phyloP scores from a whole-genome alignment of 2,329 filamentous ascomycete species.

The Neospermospora avenae region DNA sequence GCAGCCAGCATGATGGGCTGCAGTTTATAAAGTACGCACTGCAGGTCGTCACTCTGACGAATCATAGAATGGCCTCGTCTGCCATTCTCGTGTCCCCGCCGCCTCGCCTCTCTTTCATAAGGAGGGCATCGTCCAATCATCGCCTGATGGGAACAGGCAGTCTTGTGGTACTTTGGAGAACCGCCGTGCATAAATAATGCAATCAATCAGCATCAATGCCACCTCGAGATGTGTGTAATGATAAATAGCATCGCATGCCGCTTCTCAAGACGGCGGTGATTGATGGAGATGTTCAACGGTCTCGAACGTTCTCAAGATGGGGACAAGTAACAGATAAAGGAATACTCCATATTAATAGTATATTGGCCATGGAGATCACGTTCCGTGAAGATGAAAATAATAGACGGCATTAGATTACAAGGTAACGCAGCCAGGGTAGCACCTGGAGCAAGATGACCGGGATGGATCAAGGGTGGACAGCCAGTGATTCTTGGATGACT shows the following conservation, averaged over 20 bases:
- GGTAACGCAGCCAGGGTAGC: background rate
- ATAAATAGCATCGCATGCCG: too few species aligned
- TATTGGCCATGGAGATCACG: slow-evolving; percentile 1
- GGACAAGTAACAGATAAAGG: too few species aligned
- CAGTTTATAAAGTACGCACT: too few species aligned
- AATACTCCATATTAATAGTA: too few species aligned
- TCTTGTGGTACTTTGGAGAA: background rate
- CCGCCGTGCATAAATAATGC: background rate
- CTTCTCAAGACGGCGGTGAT: too few species aligned
- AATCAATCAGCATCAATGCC: background rate
- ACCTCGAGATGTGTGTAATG: too few species aligned
- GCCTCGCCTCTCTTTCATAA: too few species aligned
- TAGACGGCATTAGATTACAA: slow-evolving; percentile 7
- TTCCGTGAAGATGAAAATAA: background rate
- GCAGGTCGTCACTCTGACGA: slow-evolving; percentile 24
- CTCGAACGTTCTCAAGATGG: too few species aligned
- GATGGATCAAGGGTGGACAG: too few species aligned
- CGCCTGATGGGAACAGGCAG: background rate
- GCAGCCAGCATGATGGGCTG: background rate
- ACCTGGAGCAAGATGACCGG: background rate
- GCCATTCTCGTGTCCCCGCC: background rate
- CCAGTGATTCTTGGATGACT: too few species aligned
- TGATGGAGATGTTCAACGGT: too few species aligned
- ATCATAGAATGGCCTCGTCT: slow-evolving; percentile 11
- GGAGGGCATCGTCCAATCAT: background rate